phyloP scores from a whole-genome alignment of 768 basidiomycete species.

The Gyrodon lividus region DNA sequence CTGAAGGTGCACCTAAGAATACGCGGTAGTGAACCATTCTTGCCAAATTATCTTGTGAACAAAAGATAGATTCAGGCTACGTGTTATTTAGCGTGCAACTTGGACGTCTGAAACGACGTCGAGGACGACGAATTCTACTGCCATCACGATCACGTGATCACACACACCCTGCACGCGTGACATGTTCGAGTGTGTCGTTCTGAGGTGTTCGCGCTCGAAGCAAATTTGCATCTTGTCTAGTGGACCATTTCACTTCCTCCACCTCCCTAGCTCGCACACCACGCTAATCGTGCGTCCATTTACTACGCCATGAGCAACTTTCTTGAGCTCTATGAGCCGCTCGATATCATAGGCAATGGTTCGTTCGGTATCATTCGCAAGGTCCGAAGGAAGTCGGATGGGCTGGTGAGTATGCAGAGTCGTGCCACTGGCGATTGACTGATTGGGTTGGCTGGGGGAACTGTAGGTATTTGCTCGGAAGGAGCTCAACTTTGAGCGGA shows the following conservation, averaged over 20 bases:
- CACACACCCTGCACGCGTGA: constrained; percentile 16
- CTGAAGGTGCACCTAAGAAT: constrained; percentile 49
- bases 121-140: not conserved
- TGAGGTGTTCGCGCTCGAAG: constrained; percentile 6
- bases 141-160: constrained; percentile 30
- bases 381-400: constrained; percentile 82
- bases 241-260: not conserved
- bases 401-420: constrained; percentile 53
- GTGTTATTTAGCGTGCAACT: not conserved
- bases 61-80: not conserved
- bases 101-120: not conserved
- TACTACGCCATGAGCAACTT: constrained; percentile 34
- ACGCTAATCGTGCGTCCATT: constrained; percentile 4
- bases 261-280: not conserved
- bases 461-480: constrained; percentile 83
- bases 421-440: constrained; percentile 10
- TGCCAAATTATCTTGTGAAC: not conserved
- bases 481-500: constrained; percentile 95
- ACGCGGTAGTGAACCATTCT: constrained; percentile 42
- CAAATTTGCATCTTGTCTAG: constrained; percentile 23
- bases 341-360: constrained; percentile 94
- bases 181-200: constrained; percentile 21
- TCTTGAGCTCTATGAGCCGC: constrained; percentile 79
- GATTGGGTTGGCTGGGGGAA: not conserved
- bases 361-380: constrained; percentile 98